Evolutionary conservation across 352 stramenopile species (phyloP).

Genomic region (Pythium aquatile): DNA sequence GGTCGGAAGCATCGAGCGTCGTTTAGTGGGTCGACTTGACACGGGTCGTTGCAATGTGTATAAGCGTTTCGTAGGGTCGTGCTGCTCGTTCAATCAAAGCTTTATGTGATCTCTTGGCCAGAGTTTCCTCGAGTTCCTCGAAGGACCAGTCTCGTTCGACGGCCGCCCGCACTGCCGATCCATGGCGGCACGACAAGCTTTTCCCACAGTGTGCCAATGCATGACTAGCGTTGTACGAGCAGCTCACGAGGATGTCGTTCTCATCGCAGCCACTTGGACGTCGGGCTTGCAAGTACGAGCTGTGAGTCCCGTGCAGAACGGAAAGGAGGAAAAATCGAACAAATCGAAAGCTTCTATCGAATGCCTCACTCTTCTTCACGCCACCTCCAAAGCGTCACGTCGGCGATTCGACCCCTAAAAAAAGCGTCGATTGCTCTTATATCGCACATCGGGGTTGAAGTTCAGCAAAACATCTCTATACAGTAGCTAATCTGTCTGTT

Average conservation of each 20-base stretch:
- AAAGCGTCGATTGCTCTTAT: constrained; percentile 17
- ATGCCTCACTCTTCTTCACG: neutral
- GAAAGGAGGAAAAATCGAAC: neutral
- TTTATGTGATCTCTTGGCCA: neutral
- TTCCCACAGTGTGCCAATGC: too few relatives aligned
- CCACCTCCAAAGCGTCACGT: constrained; percentile 20
- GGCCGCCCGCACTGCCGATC: too few relatives aligned
- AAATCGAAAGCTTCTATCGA: neutral
- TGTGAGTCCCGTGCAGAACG: too few relatives aligned
- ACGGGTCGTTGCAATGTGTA: neutral
- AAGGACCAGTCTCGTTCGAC: too few relatives aligned
- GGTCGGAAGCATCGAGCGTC: neutral
- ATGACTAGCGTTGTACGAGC: too few relatives aligned
- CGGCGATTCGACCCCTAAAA: neutral
- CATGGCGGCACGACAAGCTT: too few relatives aligned
- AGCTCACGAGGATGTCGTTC: too few relatives aligned
- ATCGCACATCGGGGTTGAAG: constrained; percentile 21
- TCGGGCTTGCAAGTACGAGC: too few relatives aligned
- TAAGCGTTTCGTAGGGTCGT: neutral
- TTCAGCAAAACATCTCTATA: constrained; percentile 11
- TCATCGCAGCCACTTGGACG: too few relatives aligned
- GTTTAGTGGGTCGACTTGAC: neutral
- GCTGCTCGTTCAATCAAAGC: neutral
- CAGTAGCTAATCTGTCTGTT: constrained; percentile 20
- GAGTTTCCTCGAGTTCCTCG: too few relatives aligned